These are phyloP conservation scores for Eucalyptus tenuipes DNA, from an alignment of 345 rosid species.

Conservation along the genomic window DNA sequence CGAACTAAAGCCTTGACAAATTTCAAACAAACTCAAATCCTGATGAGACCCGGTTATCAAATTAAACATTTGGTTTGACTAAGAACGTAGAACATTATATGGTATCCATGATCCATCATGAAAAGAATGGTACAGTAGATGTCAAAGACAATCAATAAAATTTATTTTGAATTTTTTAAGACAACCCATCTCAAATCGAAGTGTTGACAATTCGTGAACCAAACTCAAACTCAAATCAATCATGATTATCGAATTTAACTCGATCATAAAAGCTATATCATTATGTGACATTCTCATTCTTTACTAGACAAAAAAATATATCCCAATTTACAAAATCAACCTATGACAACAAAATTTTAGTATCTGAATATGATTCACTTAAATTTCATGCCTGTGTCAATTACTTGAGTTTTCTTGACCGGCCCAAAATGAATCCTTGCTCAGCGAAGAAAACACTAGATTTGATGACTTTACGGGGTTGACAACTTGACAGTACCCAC, in stretches of 20 bases:
- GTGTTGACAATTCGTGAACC: fast-evolving
- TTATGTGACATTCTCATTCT: neutral
- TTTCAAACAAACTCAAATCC: neutral
- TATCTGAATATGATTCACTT: neutral
- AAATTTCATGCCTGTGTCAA: neutral
- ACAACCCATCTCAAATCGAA: neutral
- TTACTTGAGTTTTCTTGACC: neutral
- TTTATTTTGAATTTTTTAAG: neutral
- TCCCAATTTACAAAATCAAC: neutral
- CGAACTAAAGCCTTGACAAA: neutral
- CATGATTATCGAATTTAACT: neutral
- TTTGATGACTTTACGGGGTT: neutral
- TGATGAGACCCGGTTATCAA: fast-evolving
- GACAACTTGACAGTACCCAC: neutral
- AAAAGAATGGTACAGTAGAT: neutral
- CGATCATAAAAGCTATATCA: fast-evolving
- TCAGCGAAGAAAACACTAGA: neutral
- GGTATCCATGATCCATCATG: fast-evolving
- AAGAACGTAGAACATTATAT: neutral
- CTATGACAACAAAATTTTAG: neutral
- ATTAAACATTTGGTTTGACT: neutral
- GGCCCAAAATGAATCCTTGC: neutral
- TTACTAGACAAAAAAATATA: neutral
- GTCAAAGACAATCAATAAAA: neutral
- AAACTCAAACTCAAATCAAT: neutral